Conservation (phyloP, 106 monocot genomes). For the Gastrodia elata region DNA sequence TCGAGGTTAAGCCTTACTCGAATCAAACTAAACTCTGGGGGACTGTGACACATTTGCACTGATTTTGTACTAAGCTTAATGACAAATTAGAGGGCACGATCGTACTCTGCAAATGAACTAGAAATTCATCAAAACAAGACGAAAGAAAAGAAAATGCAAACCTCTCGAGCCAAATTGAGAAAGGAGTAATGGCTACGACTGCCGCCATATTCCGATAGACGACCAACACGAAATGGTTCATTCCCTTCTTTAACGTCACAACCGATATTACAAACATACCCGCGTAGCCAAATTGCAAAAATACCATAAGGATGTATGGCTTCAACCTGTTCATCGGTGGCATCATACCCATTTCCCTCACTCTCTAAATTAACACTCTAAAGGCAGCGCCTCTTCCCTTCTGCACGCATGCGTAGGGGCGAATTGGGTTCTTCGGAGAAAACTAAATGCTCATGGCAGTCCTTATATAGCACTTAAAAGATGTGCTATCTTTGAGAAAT, state of each 20-base stretch:
- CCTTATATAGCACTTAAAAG: conserved; percentile 8
- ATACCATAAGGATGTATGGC: conserved; percentile 49
- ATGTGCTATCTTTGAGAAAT: no score
- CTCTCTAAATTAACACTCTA: no score
- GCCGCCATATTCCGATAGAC: conserved; percentile 48
- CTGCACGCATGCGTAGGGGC: no score
- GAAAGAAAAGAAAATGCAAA: conserved; percentile 1
- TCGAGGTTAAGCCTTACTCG: no score
- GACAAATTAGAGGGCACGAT: no score
- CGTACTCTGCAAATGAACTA: no score
- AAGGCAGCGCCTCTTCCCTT: not conserved
- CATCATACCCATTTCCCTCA: not conserved
- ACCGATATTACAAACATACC: conserved; percentile 43
- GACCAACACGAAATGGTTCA: conserved; percentile 64
- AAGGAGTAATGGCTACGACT: conserved; percentile 34
- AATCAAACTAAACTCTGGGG: no score
- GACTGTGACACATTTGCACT: no score
- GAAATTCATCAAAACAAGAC: no score
- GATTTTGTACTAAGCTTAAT: no score
- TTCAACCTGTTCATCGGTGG: conserved; percentile 20
- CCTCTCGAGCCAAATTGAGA: conserved; percentile 53
- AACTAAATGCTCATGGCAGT: not conserved
- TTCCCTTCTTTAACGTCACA: conserved; percentile 39
- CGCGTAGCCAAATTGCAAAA: conserved; percentile 49
- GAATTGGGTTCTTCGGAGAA: not conserved